Base-by-base conservation (phyloP, 345 rosid genomes). In the Microcos paniculata region DNA sequence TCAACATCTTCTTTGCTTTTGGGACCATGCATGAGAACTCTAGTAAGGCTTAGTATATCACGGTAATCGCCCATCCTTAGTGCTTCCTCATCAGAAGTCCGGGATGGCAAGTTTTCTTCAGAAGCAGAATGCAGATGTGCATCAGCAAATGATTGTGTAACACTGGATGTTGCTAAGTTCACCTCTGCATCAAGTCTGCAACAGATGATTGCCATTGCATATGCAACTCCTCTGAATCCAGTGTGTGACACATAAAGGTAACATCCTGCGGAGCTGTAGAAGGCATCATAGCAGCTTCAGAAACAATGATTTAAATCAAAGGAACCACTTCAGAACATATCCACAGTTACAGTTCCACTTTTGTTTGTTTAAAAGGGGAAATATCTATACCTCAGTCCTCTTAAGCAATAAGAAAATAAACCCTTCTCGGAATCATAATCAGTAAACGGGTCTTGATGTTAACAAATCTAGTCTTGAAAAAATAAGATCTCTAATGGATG, bases 181-280 rank as follows among this genome's bases (percentile, higher is more conserved):
- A 83, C 83, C 69, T 84, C 89, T 62, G 89, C 93, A 64, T 87
- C 87, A 73, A 91, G 87, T 84, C 85, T 82, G 70, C 91, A 87
- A 85, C 98, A 93, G 72, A 86, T 86, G 73, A 93, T 88, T 57
- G 96, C 91, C 99, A 93, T 93, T 62, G 97, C 97, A 69, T 93
- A 95, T 52, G 97, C 88, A 72, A 88, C 94, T 75, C 94, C 99
- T 70, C 99, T 97, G 79, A 88, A 93, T 38, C 97, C 98, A 0
- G 99, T 93, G 81, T 91, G 98, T 14, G 99, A 95, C 57, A 95
- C 84, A 83, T 82, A 95, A 81, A 95, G 94, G 87, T 93, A 95
- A 77, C 87, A 80, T 68, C 90, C 92, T 42, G 94, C 90, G 52
- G 84, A 81, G 75, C 98, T 93, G 79, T 42, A 80, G 56, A 79